phyloP scores from a whole-genome alignment of 352 stramenopile genomes.

The Phytophthora cajani region DNA sequence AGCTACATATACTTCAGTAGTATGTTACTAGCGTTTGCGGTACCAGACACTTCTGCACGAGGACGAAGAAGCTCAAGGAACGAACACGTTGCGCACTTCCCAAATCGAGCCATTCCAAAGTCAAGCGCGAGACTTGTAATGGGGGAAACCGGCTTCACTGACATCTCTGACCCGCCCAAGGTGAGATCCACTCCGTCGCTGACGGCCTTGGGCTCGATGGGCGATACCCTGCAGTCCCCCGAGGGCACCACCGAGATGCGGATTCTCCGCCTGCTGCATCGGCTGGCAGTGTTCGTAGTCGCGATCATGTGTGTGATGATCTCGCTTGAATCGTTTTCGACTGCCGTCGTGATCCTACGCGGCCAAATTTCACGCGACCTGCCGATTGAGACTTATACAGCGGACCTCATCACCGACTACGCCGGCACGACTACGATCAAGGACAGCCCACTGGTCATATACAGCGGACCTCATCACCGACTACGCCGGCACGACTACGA shows the following conservation, averaged over 20 bases:
- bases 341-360: slow-evolving; percentile 21
- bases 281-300: slow-evolving; percentile 25
- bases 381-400: slow-evolving; percentile 13
- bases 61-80: background rate
- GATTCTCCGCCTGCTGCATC: slow-evolving; percentile 20
- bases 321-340: slow-evolving; percentile 31
- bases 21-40: no score
- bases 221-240: background rate
- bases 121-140: slow-evolving; percentile 8
- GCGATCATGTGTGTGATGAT: slow-evolving; percentile 35
- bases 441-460: slow-evolving; percentile 42
- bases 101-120: background rate
- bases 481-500: slow-evolving; percentile 33
- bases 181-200: background rate
- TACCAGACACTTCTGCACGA: background rate
- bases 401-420: slow-evolving; percentile 38
- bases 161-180: slow-evolving; percentile 14
- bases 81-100: background rate
- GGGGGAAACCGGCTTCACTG: slow-evolving; percentile 11
- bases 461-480: no score
- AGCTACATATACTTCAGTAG: background rate
- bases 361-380: slow-evolving; percentile 23
- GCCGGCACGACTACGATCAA: slow-evolving; percentile 34
- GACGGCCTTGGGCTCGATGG: background rate
- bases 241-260: background rate